phyloP scores from a whole-genome alignment of 2,329 filamentous ascomycete species.

The Cladosporium sp. region DNA sequence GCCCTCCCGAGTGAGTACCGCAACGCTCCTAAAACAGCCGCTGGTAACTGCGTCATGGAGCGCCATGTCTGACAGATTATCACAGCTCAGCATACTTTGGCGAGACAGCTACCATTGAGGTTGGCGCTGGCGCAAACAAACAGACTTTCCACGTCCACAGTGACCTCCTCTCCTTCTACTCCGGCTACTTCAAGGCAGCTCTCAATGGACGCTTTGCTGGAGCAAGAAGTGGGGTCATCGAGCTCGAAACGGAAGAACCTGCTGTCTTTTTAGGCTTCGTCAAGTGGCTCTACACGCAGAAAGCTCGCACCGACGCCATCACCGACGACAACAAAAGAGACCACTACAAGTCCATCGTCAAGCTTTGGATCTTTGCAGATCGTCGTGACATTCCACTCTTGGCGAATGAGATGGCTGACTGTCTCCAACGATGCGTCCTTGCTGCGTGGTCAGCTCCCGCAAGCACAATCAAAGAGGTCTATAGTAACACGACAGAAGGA shows the following conservation, averaged over 20 bases:
- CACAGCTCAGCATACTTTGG: neutral
- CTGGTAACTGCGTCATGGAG: too few relatives aligned
- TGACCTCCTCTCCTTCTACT: neutral
- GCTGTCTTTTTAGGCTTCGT: neutral
- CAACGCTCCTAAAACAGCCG: neutral
- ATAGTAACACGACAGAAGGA: neutral
- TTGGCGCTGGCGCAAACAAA: neutral
- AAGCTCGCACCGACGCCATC: neutral
- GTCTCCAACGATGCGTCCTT: neutral
- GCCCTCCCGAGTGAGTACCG: neutral
- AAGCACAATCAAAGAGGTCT: neutral
- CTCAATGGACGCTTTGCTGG: neutral
- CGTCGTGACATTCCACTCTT: neutral
- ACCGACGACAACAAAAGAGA: fast-evolving
- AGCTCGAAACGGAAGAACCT: neutral
- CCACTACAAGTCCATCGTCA: neutral
- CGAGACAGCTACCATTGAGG: neutral
- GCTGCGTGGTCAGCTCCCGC: too few relatives aligned
- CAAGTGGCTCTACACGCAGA: neutral
- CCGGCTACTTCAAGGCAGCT: neutral
- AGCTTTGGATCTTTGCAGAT: neutral
- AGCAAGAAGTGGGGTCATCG: neutral
- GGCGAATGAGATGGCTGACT: neutral
- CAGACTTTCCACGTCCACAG: neutral
- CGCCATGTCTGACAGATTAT: too few relatives aligned